Base-by-base conservation (phyloP, 345 rosid genomes). In the Luvunga scandens region DNA sequence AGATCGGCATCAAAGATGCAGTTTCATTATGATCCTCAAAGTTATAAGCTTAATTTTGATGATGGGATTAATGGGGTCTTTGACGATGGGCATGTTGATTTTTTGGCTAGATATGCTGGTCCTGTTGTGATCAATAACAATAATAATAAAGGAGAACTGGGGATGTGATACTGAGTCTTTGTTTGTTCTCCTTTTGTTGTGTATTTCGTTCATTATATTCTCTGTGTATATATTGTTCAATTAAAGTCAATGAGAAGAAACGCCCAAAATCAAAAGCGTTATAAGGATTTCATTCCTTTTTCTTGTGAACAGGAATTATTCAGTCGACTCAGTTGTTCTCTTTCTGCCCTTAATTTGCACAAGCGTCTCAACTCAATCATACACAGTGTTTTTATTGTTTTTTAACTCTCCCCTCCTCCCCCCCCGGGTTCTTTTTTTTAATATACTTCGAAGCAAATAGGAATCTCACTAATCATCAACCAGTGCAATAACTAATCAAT, bases 21-120 rank as follows among this genome's bases (percentile, higher is more conserved):
- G 63, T 91, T 80, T 75, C 87, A 82, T 0, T 90, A 91, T 12
- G 98, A 92, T 86, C 89, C 88, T 64, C 80, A 45, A 66, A 90
- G 90, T 81, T 90, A 94, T 70, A 88, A 86, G 24, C 89, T 92
- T n/a, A 92, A 94, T 72, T 92, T 94, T 63, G 96, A 94, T 30
- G 88, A 89, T 64, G 94, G 91, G 36, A 75, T 76, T 13, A 64
- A 77, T 7, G 73, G 73, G 25, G 83, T 77, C 53, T 66, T 31
- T 7, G 79, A 82, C 3, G 38, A 21, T 19, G 61, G 31, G 0
- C 75, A 62, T 31, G 78, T 75, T 72, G 77, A 42, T 76, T 89
- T 89, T 39, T 84, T 85, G 30, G 79, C 83, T 59, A 83, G 92
- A 73, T 86, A 68, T 83, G 84, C 85, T n/a, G 77, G 83, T 63